phyloP scores from a whole-genome alignment of 2,329 filamentous ascomycete genomes.

The Ustulina deusta region DNA sequence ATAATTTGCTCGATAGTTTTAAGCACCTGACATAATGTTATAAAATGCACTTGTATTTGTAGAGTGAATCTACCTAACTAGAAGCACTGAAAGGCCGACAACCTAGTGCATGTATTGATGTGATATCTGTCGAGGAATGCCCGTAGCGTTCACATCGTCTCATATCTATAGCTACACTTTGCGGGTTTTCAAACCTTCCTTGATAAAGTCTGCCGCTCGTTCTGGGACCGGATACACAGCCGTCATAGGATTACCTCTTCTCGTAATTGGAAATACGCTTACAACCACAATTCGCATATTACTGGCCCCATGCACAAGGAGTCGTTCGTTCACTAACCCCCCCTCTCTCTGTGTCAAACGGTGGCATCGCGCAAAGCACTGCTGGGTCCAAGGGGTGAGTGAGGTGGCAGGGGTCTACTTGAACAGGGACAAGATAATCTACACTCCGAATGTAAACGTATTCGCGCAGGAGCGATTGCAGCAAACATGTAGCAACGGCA shows the following conservation, averaged over 20 bases:
- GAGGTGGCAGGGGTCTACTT: neutral
- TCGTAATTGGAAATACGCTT: conserved; percentile 4
- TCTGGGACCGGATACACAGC: neutral
- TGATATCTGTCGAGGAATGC: neutral
- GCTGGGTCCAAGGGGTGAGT: neutral
- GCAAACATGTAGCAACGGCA: neutral
- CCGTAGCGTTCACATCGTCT: neutral
- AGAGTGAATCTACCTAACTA: neutral
- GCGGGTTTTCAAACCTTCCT: neutral
- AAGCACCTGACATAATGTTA: too few relatives aligned
- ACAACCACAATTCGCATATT: neutral
- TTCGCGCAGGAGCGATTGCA: neutral
- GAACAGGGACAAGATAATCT: neutral
- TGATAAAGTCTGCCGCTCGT: conserved; percentile 6
- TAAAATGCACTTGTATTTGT: neutral
- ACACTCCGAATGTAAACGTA: neutral
- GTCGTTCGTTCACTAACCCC: neutral
- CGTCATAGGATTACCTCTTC: neutral
- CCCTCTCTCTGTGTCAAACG: neutral
- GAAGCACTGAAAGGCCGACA: neutral
- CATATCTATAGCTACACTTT: neutral
- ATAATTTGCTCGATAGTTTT: too few relatives aligned
- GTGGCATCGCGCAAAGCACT: neutral
- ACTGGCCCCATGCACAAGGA: neutral
- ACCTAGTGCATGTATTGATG: neutral